Evolutionary conservation across 768 basidiomycete genomes (phyloP).

Genomic region (Hygrocybe coccinea): DNA sequence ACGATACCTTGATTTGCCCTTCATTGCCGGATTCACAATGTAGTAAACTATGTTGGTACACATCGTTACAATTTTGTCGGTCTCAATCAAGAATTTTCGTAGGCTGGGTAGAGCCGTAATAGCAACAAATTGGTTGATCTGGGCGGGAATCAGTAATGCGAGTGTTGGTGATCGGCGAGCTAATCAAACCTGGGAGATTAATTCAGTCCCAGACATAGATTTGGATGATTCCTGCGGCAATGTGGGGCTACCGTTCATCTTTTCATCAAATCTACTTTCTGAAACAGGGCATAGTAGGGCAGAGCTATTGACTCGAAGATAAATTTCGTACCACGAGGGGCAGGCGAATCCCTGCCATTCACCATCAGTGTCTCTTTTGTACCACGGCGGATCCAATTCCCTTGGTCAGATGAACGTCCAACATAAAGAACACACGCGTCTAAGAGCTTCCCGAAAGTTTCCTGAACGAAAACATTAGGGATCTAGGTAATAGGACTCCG

Average conservation of each 20-base stretch:
- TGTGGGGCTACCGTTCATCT: slow-evolving; percentile 41
- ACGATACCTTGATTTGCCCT: slow-evolving; percentile 63
- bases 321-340: slow-evolving; percentile 45
- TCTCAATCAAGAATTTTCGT: slow-evolving; percentile 75
- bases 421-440: slow-evolving; percentile 74
- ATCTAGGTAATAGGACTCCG: background rate
- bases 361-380: slow-evolving; percentile 55
- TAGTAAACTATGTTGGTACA: slow-evolving; percentile 84
- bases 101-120: slow-evolving; percentile 65
- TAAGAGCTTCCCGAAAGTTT: slow-evolving; percentile 78
- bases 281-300: slow-evolving; percentile 2
- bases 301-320: background rate
- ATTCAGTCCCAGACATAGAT: slow-evolving; percentile 37
- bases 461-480: slow-evolving; percentile 37
- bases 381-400: slow-evolving; percentile 72
- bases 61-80: slow-evolving; percentile 72
- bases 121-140: slow-evolving; percentile 74
- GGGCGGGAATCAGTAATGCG: slow-evolving; percentile 11
- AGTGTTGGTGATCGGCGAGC: background rate
- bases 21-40: slow-evolving; percentile 75
- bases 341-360: slow-evolving; percentile 72
- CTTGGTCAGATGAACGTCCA: slow-evolving; percentile 67
- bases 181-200: slow-evolving; percentile 43
- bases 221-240: slow-evolving; percentile 36
- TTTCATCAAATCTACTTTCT: slow-evolving; percentile 59